Base-by-base conservation (phyloP, 2,329 filamentous ascomycete genomes). In the Aspergillus candidus region DNA sequence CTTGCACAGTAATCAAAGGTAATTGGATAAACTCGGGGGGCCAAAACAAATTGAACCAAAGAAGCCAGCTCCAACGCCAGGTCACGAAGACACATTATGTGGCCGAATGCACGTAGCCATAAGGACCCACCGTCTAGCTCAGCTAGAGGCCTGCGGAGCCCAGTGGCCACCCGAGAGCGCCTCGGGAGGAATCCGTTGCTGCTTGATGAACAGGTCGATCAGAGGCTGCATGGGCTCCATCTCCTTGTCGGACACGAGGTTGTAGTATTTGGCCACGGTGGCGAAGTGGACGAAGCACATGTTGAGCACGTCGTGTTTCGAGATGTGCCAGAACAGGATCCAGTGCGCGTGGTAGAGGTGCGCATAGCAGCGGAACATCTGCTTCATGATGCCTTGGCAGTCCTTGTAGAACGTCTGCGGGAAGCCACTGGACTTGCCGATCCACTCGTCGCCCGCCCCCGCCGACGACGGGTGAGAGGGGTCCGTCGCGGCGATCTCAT, bases 271-370 rank as follows among this genome's bases (percentile, higher is more conserved):
- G 35, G 85, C 84, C 4, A 87, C 88, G 15, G 88, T 78, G 50
- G 90, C 77, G 56, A 91, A 93, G 71, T 91, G 86, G 36, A 85
- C 86, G 66, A 93, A 93, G 68, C 86, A 89, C 66, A 85, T 89
- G 74, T 93, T 93, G 49, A 91, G 76, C 57, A 88, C 84, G 64
- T 89, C 66, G 43, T 72, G 69, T 46, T 71, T 70, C 70, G 86
- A 88, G 53, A 91, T 76, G 65, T 90, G 84, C 70, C 88, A 91
- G 68, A 89, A 88, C 4, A 85, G 86, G 54, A 88, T 85, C 48
- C 88, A 98, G 69, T 98, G 93, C 45, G 90, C 88, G 79, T 94
- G 96, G 75, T 98, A 98, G 49, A 98, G 82, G 69, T 98, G 93
- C 38, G 93, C 85, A 63, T 98, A 98, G 56, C 96, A 91, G 47